Evolutionary conservation across 1,284 basidiomycete species (phyloP).

Genomic region (Coniophora puteana): DNA sequence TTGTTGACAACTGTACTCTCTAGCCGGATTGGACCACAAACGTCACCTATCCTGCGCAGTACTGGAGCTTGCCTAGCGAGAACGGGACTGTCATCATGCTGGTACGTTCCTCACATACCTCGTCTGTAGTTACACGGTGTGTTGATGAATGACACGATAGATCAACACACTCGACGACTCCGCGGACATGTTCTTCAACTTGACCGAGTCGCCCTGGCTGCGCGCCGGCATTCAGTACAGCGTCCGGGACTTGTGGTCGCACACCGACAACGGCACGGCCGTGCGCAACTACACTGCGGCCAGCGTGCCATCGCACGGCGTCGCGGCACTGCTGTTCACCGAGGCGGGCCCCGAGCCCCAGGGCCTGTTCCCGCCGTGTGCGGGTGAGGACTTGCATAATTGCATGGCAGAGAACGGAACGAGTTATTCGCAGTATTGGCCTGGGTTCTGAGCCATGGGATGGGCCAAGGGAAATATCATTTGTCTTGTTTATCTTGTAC

Average conservation of each 20-base stretch:
- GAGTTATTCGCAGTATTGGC: too few relatives aligned
- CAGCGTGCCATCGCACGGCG: slow-evolving; percentile 35
- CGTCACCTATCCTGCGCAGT: slow-evolving; percentile 44
- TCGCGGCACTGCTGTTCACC: slow-evolving; percentile 34
- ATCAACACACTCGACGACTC: slow-evolving; percentile 36
- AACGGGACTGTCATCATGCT: slow-evolving; percentile 46
- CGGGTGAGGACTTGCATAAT: neutral
- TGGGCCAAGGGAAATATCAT: too few relatives aligned
- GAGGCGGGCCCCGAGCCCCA: slow-evolving; percentile 38
- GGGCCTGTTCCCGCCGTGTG: neutral
- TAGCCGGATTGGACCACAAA: too few relatives aligned
- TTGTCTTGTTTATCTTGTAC: too few relatives aligned
- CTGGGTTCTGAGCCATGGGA: too few relatives aligned
- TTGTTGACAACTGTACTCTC: too few relatives aligned
- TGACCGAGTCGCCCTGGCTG: slow-evolving; percentile 41
- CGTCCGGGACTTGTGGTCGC: slow-evolving; percentile 39
- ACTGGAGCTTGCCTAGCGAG: slow-evolving; percentile 47
- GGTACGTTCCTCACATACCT: too few relatives aligned
- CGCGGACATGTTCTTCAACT: slow-evolving; percentile 35
- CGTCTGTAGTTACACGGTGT: too few relatives aligned
- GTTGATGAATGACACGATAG: too few relatives aligned
- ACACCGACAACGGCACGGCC: slow-evolving; percentile 38
- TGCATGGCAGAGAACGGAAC: slow-evolving; percentile 2
- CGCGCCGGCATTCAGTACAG: slow-evolving; percentile 37
- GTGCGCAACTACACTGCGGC: slow-evolving; percentile 34